Percentiles rank a stretch among this genome's conserved stretches.
Conservation (phyloP, 1,139 yeast species). For the Protomyces arabidopsidicola region DNA sequence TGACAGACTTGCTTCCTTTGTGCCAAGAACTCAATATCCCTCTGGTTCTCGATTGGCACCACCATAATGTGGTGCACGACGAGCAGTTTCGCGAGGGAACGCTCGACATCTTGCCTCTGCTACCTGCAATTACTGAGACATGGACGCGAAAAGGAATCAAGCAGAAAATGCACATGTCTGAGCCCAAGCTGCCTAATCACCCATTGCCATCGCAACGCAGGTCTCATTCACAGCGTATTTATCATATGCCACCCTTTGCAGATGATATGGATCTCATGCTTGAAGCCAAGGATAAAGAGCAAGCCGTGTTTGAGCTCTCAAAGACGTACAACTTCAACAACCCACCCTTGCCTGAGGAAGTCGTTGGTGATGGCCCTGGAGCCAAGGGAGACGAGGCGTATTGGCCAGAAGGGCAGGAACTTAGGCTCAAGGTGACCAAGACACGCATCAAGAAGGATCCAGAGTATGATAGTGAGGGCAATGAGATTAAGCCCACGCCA, state of each 20-base stretch:
- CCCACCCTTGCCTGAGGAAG: slow-evolving; percentile 19
- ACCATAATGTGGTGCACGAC: slow-evolving; percentile 29
- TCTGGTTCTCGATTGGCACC: slow-evolving; percentile 30
- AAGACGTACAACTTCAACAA: slow-evolving; percentile 14
- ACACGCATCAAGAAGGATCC: slow-evolving; percentile 26
- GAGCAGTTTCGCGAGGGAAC: slow-evolving; percentile 27
- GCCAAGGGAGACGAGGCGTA: slow-evolving; percentile 26
- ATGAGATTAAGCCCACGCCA: slow-evolving; percentile 14
- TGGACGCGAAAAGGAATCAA: slow-evolving; percentile 59
- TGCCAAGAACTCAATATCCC: slow-evolving; percentile 29
- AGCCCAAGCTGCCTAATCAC: slow-evolving; percentile 25
- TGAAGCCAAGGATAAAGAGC: slow-evolving; percentile 48
- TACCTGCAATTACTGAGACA: slow-evolving; percentile 37
- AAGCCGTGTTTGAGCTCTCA: slow-evolving; percentile 47
- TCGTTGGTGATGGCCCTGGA: slow-evolving; percentile 24
- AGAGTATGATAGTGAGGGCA: slow-evolving; percentile 19
- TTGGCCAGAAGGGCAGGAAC: slow-evolving; percentile 25
- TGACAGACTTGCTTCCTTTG: slow-evolving; percentile 28
- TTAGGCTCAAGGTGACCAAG: slow-evolving; percentile 17
- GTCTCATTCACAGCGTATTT: slow-evolving; percentile 27
- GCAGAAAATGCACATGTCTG: slow-evolving; percentile 42
- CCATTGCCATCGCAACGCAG: slow-evolving; percentile 22
- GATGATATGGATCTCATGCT: slow-evolving; percentile 39
- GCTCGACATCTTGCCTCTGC: slow-evolving; percentile 20
- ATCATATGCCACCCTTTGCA: slow-evolving; percentile 32